phyloP scores from a whole-genome alignment of 192 early-diverging fungal genomes.

The Backusella liffmaniae region DNA sequence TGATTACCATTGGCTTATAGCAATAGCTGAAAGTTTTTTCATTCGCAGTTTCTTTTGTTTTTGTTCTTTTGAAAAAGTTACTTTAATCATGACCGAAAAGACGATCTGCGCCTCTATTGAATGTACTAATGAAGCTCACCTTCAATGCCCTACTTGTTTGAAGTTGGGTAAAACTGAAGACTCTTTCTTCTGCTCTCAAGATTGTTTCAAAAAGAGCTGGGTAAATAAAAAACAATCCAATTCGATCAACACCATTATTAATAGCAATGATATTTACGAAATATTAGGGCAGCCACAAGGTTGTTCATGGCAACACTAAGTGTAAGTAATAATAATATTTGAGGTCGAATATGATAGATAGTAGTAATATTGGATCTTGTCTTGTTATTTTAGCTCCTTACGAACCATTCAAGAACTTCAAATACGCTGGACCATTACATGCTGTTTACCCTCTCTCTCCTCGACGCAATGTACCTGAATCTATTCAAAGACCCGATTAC shows the following conservation, averaged over 20 bases:
- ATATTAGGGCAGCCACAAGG: constrained; percentile 16
- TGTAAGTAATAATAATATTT: neutral
- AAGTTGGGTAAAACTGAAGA: constrained; percentile 53
- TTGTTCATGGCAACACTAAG: constrained; percentile 7
- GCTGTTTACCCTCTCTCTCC: constrained; percentile 79
- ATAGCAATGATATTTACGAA: neutral
- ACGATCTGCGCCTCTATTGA: constrained; percentile 46
- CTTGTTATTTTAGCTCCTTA: constrained; percentile 31
- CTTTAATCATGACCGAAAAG: neutral
- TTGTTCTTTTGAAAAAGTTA: neutral
- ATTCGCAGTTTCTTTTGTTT: neutral
- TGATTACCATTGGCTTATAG: neutral
- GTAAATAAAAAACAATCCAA: constrained; percentile 21
- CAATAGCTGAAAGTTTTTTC: neutral
- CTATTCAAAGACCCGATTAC: constrained; percentile 56
- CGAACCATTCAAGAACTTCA: constrained; percentile 57
- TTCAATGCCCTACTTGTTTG: constrained; percentile 78
- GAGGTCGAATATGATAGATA: neutral
- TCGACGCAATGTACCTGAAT: constrained; percentile 58
- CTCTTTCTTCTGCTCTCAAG: constrained; percentile 75
- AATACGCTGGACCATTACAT: constrained; percentile 66
- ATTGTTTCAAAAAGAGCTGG: constrained; percentile 73
- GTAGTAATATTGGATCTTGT: neutral
- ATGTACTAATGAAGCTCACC: constrained; percentile 63
- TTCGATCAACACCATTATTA: neutral